Evolutionary conservation across 805 yeast species (phyloP).

Genomic region (Metschnikowia anglica): DNA sequence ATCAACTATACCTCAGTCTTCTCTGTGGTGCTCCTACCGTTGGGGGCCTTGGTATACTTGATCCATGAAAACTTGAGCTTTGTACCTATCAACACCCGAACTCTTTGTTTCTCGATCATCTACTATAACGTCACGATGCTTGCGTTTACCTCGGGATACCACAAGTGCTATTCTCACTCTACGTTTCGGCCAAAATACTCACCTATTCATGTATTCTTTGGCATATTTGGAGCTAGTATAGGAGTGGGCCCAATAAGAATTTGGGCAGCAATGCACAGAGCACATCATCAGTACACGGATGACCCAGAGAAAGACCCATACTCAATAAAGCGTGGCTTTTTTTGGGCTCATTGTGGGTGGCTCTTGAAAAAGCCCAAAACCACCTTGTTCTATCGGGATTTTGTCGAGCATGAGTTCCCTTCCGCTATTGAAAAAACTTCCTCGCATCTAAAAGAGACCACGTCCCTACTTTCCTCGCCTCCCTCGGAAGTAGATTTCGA

Average conservation of each 20-base stretch:
- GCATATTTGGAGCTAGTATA: slow-evolving; percentile 65
- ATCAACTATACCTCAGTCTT: slow-evolving; percentile 37
- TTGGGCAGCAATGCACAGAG: slow-evolving; percentile 84
- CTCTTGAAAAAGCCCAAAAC: slow-evolving; percentile 59
- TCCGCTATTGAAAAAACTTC: not conserved
- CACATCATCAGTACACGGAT: slow-evolving; percentile 81
- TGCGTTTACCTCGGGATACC: slow-evolving; percentile 45
- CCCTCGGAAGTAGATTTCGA: slow-evolving; percentile 3
- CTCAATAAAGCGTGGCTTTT: slow-evolving; percentile 74
- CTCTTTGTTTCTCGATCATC: slow-evolving; percentile 30
- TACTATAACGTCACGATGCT: slow-evolving; percentile 39
- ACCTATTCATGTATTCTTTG: slow-evolving; percentile 48
- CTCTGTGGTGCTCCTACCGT: slow-evolving; percentile 37
- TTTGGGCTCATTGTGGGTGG: slow-evolving; percentile 90
- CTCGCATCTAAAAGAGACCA: not conserved
- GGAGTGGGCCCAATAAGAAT: slow-evolving; percentile 74
- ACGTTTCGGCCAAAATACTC: slow-evolving; percentile 30
- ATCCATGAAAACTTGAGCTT: slow-evolving; percentile 22
- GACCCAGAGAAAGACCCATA: slow-evolving; percentile 91
- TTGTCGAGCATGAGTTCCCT: slow-evolving; percentile 40
- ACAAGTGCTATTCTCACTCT: slow-evolving; percentile 43
- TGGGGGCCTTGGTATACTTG: slow-evolving; percentile 29
- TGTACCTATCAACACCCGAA: slow-evolving; percentile 29
- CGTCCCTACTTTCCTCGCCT: not conserved
- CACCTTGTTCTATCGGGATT: slow-evolving; percentile 31